A percentile compares a stretch with the other conserved stretches of the same genome.
These are phyloP conservation scores for Dendrobium chrysotoxum DNA, from an alignment of 106 monocot species.

Conservation along the genomic window DNA sequence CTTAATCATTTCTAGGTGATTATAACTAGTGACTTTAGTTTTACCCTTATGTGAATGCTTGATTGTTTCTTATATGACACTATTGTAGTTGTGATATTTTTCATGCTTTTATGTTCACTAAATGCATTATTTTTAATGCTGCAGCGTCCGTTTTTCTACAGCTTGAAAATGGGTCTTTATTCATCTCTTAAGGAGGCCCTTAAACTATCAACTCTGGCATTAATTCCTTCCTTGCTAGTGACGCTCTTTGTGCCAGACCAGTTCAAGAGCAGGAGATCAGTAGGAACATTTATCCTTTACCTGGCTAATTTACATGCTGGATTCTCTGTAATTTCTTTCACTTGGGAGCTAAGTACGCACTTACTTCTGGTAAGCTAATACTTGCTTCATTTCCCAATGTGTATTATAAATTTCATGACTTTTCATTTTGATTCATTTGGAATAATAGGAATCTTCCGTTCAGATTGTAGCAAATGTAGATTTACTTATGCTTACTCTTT, in stretches of 20 bases:
- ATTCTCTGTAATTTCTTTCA: slow-evolving; percentile 43
- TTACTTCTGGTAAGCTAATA: slow-evolving; percentile 59
- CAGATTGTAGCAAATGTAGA: background rate
- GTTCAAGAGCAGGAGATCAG: slow-evolving; percentile 29
- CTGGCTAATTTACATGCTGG: slow-evolving; percentile 50
- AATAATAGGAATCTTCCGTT: background rate
- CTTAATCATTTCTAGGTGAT: background rate
- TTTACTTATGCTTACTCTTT: background rate
- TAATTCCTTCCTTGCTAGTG: slow-evolving; percentile 40
- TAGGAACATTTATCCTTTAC: slow-evolving; percentile 35
- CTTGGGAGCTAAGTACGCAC: slow-evolving; percentile 86
- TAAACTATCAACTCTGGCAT: slow-evolving; percentile 54
- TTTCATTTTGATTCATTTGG: background rate
- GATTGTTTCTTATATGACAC: background rate
- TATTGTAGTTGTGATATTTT: background rate
- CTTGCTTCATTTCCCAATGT: background rate
- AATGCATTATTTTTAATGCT: slow-evolving; percentile 10
- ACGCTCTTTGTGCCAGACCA: slow-evolving; percentile 38
- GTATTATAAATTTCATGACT: background rate
- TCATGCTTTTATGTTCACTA: background rate
- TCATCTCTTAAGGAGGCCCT: slow-evolving; percentile 51
- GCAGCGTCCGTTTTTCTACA: slow-evolving; percentile 92
- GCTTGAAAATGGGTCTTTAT: slow-evolving; percentile 76
- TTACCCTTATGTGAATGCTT: background rate
- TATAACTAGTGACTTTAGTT: background rate